Conservation (phyloP, 306 rosid species). For the Hippophae gyantsensis region DNA sequence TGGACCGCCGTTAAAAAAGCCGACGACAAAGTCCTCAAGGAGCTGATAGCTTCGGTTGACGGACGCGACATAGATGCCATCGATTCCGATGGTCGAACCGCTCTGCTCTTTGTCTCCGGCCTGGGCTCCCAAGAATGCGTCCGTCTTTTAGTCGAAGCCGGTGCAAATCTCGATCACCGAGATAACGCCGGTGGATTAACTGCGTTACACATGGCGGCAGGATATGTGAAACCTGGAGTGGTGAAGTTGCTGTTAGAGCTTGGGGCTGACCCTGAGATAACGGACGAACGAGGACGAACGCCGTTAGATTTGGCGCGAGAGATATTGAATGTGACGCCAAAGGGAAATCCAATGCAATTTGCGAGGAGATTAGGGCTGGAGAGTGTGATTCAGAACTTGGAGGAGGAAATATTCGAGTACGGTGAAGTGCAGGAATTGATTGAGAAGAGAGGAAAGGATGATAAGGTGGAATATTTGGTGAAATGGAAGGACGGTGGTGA, state of each 20-base stretch:
- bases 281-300: conserved; percentile 49
- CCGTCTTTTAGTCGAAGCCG: conserved; percentile 42
- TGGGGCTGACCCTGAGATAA: conserved; percentile 59
- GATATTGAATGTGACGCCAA: conserved; percentile 48
- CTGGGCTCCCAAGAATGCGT: conserved; percentile 72
- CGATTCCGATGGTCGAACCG: conserved; percentile 62
- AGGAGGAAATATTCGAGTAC: conserved; percentile 56
- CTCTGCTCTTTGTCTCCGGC: conserved; percentile 58
- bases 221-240: conserved; percentile 54
- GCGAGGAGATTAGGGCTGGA: conserved; percentile 59
- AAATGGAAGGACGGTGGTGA: conserved; percentile 74
- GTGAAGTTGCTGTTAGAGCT: conserved; percentile 40
- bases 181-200: conserved; percentile 54
- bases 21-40: conserved; percentile 33
- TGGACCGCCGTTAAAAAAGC: conserved; percentile 86
- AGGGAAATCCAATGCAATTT: conserved; percentile 71
- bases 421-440: conserved; percentile 64
- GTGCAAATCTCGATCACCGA: conserved; percentile 44
- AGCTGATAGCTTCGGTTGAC: conserved; percentile 33
- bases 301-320: conserved; percentile 57
- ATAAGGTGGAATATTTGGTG: conserved; percentile 58
- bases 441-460: conserved; percentile 76
- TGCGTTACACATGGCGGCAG: conserved; percentile 80
- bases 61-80: conserved; percentile 65
- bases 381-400: conserved; percentile 36